These are phyloP conservation scores for Cladosporium sp. DNA, from an alignment of 2,329 filamentous ascomycete species.

Conservation along the genomic window DNA sequence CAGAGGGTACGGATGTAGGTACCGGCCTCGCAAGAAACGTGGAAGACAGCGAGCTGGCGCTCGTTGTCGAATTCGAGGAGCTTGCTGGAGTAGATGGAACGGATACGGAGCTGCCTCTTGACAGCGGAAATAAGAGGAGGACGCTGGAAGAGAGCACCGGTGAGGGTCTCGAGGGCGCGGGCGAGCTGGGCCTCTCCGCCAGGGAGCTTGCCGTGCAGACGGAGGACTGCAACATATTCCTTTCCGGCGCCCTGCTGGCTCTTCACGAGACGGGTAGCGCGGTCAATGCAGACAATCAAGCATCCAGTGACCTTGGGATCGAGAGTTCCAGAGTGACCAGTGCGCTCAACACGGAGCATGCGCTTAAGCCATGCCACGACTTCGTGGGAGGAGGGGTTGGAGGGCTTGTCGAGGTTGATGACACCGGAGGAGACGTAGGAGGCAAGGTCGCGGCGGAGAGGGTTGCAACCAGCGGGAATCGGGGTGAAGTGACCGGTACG, in stretches of 20 bases:
- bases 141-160: conserved; percentile 93
- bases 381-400: conserved; percentile 96
- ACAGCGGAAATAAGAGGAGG: conserved; percentile 96
- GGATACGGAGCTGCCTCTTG: conserved; percentile 96
- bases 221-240: conserved; percentile 95
- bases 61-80: conserved; percentile 96
- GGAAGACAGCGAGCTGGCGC: conserved; percentile 94
- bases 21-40: conserved; percentile 97
- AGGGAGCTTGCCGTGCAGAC: conserved; percentile 90
- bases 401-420: conserved; percentile 97
- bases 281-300: conserved; percentile 91
- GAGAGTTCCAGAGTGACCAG: conserved; percentile 94
- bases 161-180: conserved; percentile 90
- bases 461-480: conserved; percentile 87
- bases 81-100: conserved; percentile 97
- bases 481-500: conserved; percentile 96
- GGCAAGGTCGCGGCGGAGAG: conserved; percentile 90
- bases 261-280: conserved; percentile 95
- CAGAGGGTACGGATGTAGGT: conserved; percentile 98
- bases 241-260: conserved; percentile 98
- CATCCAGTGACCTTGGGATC: conserved; percentile 98
- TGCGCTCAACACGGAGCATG: conserved; percentile 92
- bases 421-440: conserved; percentile 96
- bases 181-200: conserved; percentile 91
- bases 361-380: conserved; percentile 99